phyloP scores from a whole-genome alignment of 805 yeast genomes.

The Cyberlindnera petersonii region DNA sequence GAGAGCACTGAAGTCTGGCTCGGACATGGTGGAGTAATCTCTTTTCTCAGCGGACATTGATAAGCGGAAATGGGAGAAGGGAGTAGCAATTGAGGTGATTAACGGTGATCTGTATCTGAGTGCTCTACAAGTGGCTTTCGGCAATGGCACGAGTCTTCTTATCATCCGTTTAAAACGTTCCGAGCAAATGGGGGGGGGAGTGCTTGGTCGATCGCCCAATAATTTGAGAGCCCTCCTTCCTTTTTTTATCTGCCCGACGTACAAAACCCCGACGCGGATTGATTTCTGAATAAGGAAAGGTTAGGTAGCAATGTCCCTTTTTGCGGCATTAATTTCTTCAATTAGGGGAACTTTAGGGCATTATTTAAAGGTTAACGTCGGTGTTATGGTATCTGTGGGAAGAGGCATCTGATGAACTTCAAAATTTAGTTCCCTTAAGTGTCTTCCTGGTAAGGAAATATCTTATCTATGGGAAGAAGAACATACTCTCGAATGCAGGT shows the following conservation, averaged over 20 bases:
- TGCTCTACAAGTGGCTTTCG: not conserved
- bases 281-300: constrained; percentile 1
- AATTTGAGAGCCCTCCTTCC: not conserved
- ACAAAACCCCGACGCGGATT: not conserved
- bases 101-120: constrained; percentile 2
- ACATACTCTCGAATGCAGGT: too few relatives aligned
- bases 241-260: not conserved
- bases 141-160: constrained; percentile 9
- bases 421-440: too few relatives aligned
- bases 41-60: constrained; percentile 12
- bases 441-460: too few relatives aligned
- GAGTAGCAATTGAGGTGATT: not conserved
- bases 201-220: too few relatives aligned
- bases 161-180: not conserved
- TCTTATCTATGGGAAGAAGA: too few relatives aligned
- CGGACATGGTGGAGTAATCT: constrained; percentile 16
- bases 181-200: not conserved
- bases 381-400: too few relatives aligned
- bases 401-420: too few relatives aligned
- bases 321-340: constrained; percentile 1
- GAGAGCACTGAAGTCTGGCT: constrained; percentile 18
- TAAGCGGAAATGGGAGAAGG: not conserved
- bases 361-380: not conserved
- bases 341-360: too few relatives aligned
- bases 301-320: not conserved